Evolutionary conservation across 2,329 filamentous ascomycete genomes (phyloP).

Genomic region (Phaeosphaeriaceae sp.): DNA sequence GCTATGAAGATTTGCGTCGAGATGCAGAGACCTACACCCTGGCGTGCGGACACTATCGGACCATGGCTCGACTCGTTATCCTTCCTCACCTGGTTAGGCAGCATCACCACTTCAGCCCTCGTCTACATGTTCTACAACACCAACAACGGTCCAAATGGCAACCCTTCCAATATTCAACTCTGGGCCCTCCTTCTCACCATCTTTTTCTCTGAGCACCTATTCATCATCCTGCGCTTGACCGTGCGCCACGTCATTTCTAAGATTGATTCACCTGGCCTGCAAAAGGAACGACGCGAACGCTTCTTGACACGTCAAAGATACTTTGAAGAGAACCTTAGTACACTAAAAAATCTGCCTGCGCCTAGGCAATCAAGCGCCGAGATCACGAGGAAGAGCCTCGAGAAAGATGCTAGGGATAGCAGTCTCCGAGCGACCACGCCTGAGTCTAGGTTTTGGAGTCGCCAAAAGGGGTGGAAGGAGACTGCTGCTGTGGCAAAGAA

Average conservation of each 20-base stretch:
- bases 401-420: slow-evolving; percentile 59
- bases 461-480: slow-evolving; percentile 58
- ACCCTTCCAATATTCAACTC: slow-evolving; percentile 72
- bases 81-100: slow-evolving; percentile 94
- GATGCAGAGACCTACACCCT: slow-evolving; percentile 87
- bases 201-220: slow-evolving; percentile 86
- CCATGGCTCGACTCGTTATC: slow-evolving; percentile 86
- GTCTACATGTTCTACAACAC: slow-evolving; percentile 86
- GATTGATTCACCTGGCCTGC: slow-evolving; percentile 82
- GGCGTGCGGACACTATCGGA: slow-evolving; percentile 90
- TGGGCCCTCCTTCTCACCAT: slow-evolving; percentile 85
- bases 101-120: slow-evolving; percentile 82
- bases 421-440: slow-evolving; percentile 51
- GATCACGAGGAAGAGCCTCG: slow-evolving; percentile 69
- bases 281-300: slow-evolving; percentile 82
- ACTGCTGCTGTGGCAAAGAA: slow-evolving; percentile 58
- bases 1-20: slow-evolving; percentile 92
- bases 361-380: slow-evolving; percentile 55
- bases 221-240: slow-evolving; percentile 75
- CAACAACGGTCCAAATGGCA: slow-evolving; percentile 68
- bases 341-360: slow-evolving; percentile 56
- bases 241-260: slow-evolving; percentile 78
- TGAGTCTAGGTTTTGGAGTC: slow-evolving; percentile 60
- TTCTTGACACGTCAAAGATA: slow-evolving; percentile 81
- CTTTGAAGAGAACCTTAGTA: slow-evolving; percentile 73